Evolutionary conservation across 306 rosid genomes (phyloP).

Genomic region (Astragalus membranaceus): DNA sequence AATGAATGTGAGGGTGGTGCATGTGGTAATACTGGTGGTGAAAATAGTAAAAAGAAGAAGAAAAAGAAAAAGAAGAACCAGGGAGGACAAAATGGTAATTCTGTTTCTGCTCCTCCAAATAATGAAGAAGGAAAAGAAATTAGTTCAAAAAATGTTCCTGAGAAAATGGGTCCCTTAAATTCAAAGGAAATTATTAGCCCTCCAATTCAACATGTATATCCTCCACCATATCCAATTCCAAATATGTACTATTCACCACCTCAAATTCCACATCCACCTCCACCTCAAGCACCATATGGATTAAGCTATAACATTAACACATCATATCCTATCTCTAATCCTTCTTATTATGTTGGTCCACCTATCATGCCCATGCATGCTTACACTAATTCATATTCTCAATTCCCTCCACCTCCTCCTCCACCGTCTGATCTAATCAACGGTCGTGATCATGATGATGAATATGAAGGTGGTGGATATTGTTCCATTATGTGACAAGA

Average conservation of each 20-base stretch:
- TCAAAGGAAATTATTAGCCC: slow-evolving; percentile 18
- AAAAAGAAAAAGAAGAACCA: slow-evolving; percentile 79
- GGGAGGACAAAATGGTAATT: slow-evolving; percentile 21
- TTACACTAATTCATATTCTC: slow-evolving; percentile 13
- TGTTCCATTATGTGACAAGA: slow-evolving; percentile 56
- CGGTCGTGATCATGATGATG: slow-evolving; percentile 19
- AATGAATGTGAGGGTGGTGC: slow-evolving; percentile 26
- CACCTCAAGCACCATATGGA: slow-evolving; percentile 32
- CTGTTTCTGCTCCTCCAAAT: slow-evolving; percentile 9
- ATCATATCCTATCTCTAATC: slow-evolving; percentile 41
- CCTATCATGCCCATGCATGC: slow-evolving; percentile 59
- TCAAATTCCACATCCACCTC: not conserved
- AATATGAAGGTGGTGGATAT: slow-evolving; percentile 32
- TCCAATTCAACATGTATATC: slow-evolving; percentile 44
- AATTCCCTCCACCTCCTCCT: slow-evolving; percentile 31
- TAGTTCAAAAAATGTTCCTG: not conserved
- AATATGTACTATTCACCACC: slow-evolving; percentile 26
- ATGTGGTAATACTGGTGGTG: not conserved
- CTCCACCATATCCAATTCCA: slow-evolving; percentile 31
- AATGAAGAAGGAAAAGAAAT: slow-evolving; percentile 31
- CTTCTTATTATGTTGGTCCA: slow-evolving; percentile 37
- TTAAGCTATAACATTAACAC: slow-evolving; percentile 60
- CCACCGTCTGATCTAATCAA: slow-evolving; percentile 36
- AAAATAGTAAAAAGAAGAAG: slow-evolving; percentile 38
- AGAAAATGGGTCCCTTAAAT: too few relatives aligned